phyloP scores from a whole-genome alignment of 345 rosid species.

The Gossypium herbaceum region DNA sequence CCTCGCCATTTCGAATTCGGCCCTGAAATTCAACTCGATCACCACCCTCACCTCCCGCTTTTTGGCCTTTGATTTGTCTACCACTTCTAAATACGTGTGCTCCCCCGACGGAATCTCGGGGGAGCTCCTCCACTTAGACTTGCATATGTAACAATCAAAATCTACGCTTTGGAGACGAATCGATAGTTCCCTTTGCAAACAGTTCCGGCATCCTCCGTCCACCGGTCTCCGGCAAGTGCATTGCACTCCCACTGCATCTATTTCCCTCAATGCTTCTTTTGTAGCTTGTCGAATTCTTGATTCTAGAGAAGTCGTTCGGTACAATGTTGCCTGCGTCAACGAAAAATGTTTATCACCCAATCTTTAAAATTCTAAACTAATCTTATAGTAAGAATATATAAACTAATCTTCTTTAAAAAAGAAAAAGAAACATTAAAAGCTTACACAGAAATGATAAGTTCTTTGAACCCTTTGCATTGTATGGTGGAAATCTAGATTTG shows the following conservation, averaged over 20 bases:
- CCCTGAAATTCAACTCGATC: slow-evolving; percentile 67
- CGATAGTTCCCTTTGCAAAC: slow-evolving; percentile 49
- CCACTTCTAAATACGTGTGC: slow-evolving; percentile 59
- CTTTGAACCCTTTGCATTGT: neutral
- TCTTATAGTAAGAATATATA: neutral
- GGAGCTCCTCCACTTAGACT: slow-evolving; percentile 79
- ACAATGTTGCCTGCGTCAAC: slow-evolving; percentile 53
- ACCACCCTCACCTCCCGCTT: slow-evolving; percentile 53
- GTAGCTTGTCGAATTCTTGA: slow-evolving; percentile 59
- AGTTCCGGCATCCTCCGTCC: slow-evolving; percentile 55
- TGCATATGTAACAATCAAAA: slow-evolving; percentile 54
- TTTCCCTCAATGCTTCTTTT: slow-evolving; percentile 47
- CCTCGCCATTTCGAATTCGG: slow-evolving; percentile 79
- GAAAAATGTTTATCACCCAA: slow-evolving; percentile 1
- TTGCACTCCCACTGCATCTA: slow-evolving; percentile 21
- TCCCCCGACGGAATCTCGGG: slow-evolving; percentile 71
- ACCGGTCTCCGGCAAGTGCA: slow-evolving; percentile 50
- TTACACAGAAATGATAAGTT: neutral
- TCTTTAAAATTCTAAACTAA: neutral
- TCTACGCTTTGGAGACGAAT: slow-evolving; percentile 52
- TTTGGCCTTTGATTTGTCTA: slow-evolving; percentile 44
- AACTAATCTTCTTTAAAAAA: neutral
- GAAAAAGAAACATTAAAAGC: neutral
- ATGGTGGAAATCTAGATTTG: neutral
- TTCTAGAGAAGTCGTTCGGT: slow-evolving; percentile 61